Base-by-base conservation (phyloP, 169 alveolate genomes). In the Eimeria brunetti region DNA sequence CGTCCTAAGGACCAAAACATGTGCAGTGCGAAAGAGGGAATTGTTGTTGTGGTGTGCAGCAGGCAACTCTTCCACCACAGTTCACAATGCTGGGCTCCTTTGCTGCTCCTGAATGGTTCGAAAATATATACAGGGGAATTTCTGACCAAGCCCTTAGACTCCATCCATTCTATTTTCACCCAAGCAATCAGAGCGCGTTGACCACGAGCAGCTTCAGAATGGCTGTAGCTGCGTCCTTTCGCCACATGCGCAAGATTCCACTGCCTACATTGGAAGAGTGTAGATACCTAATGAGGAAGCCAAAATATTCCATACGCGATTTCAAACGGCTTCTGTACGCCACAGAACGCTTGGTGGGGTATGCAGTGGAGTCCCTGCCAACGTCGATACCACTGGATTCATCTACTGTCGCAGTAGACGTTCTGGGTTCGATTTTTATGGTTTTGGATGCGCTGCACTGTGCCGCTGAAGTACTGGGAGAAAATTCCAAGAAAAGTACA, bases 391-490 rank as follows among this genome's bases (percentile, higher is more conserved):
- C 86, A 49, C 44, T 6, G 41, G 22, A 18, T 1, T 24, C 64
- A 49, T 3, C n/a, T 6, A 20, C 2, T 76, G n/a, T 18, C 38
- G 56, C 56, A 24, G 64, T 76, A 51, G 73, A 81, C 1, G 30
- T 12, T 27, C 75, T 81, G 73, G 89, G 89, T 8, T 4, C 33
- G n/a, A 33, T 53, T 7, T 53, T 81, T 30, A 2, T 81, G 18
- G 71, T 81, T n/a, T 22, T 81, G 14, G 89, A 81, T 30, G 53
- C 89, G 75, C 51, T 81, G 53, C 30, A 11, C 73, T 53, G 89
- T 51, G 89, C 89, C 9, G 89, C 73, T 24, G 75, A 81, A 56
- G 89, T 49, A 20, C 73, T 81, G 44, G 89, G 89, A 46, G 64
- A 27, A 53, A 51, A 16, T n/a, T 44, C 89, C 14, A n/a, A 12